These are phyloP conservation scores for Lathyrus oleraceus DNA, from an alignment of 306 rosid genomes.

Conservation along the genomic window DNA sequence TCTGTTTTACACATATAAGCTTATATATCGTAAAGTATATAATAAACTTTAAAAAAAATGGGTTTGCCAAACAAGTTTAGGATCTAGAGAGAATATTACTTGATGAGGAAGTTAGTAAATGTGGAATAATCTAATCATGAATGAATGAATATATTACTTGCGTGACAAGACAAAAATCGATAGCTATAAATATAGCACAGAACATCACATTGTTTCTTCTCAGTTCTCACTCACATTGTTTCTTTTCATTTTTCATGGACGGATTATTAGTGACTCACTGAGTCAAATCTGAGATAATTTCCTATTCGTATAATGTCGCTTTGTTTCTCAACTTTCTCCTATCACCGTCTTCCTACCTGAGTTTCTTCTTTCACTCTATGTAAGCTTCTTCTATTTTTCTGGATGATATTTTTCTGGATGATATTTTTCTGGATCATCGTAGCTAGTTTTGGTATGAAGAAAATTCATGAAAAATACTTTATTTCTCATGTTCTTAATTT, in stretches of 20 bases:
- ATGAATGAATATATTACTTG: slow-evolving; percentile 3
- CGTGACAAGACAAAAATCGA: slow-evolving; percentile 20
- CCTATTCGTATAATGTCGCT: slow-evolving; percentile 23
- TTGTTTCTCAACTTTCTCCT: slow-evolving; percentile 1
- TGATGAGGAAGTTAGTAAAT: neutral
- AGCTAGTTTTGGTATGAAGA: slow-evolving; percentile 9
- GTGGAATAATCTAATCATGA: neutral
- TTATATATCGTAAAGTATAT: no score
- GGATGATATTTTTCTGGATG: slow-evolving; percentile 7
- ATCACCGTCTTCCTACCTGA: slow-evolving; percentile 39
- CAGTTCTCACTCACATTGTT: slow-evolving; percentile 13
- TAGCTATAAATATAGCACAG: slow-evolving; percentile 29
- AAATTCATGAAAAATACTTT: slow-evolving; percentile 10
- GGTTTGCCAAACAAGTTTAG: no score
- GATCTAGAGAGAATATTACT: neutral
- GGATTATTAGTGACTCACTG: slow-evolving; percentile 16
- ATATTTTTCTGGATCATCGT: no score
- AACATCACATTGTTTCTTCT: neutral
- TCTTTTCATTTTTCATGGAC: neutral
- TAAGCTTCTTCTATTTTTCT: slow-evolving; percentile 28
- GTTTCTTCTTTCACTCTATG: slow-evolving; percentile 38
- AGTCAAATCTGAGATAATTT: slow-evolving; percentile 16
- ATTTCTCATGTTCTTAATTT: slow-evolving; percentile 2
- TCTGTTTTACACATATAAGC: no score
- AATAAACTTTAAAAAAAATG: no score